Conservation (phyloP, 2,329 filamentous ascomycete genomes). For the Cytospora mali region DNA sequence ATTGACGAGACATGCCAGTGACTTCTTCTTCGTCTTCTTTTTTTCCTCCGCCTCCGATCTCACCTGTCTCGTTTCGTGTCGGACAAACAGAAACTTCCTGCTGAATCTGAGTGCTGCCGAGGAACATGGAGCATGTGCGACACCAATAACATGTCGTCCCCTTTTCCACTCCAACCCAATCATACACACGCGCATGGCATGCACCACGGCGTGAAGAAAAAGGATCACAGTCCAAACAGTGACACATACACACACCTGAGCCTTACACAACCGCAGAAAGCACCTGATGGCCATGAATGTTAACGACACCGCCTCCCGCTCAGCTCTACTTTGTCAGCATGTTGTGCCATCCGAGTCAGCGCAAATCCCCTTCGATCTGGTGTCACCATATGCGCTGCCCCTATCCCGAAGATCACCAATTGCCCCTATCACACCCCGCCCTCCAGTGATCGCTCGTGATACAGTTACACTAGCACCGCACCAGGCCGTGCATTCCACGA, state of each 20-base stretch:
- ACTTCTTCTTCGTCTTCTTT: too few species aligned
- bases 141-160: conserved; percentile 11
- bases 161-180: background rate
- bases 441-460: background rate
- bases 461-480: background rate
- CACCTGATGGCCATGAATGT: conserved; percentile 4
- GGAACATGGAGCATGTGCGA: conserved; percentile 1
- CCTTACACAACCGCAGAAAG: conserved; percentile 6
- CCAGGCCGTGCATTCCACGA: background rate
- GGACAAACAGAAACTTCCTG: background rate
- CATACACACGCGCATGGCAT: conserved; percentile 6
- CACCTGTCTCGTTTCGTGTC: background rate
- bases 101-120: conserved; percentile 8
- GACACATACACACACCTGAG: conserved; percentile 14
- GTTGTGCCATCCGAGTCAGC: conserved; percentile 9
- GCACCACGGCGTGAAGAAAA: background rate
- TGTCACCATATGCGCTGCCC: conserved; percentile 22
- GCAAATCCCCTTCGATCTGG: conserved; percentile 15
- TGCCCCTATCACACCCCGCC: background rate
- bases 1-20: conserved; percentile 9
- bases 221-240: conserved; percentile 4
- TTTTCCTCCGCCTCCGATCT: background rate
- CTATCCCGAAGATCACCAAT: conserved; percentile 5
- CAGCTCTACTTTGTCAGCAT: background rate
- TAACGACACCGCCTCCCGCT: conserved; percentile 8